Evolutionary conservation across 148 eudicot genomes (phyloP), one percentile per base, ranked within the genome.

Genomic region (Rhododendron mucronatum): DNA sequence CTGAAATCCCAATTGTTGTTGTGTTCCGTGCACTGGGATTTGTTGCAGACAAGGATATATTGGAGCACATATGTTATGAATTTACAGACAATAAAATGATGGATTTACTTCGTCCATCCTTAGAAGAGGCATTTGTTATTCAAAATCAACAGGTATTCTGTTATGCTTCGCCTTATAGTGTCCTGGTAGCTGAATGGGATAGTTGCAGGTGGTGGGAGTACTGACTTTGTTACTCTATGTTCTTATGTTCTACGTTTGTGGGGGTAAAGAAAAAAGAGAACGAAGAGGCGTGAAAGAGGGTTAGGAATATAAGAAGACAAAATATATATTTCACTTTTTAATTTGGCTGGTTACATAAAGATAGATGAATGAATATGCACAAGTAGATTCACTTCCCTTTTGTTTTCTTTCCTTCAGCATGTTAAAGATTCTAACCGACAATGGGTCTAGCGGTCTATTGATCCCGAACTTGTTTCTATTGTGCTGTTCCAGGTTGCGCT

Each of bases 1-100:
- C 93, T 12, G 98, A 95, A 87, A 94, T 96, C 83, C 98, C 99
- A 53, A 96, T 96, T 50, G 90, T 96, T 4, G 87, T 91, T 18
- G 90, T 91, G 61, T 91, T 93, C 78, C 92, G 93, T 55, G 95
- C 95, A 78, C 67, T 93, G 85, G 95, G 95, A 4, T 93, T 93
- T 76, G 95, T 93, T 82, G 93, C 95, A 0, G 99, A 93, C 85
- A 91, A 90, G 86, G 95, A 93, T 73, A 93, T 93, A 33, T 89
- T 93, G 76, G 93, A 93, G 89, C 95, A 93, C 88, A 93, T 93
- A 69, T 93, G 95, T 83, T 93, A 93, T 16, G 93, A 91, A 59
- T 91, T 93, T 85, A 83, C 90, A 83, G 93, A 90, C 83, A 90
- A 88, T 30, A 91, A 90, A 79, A 93, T 93, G 95, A 93, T 93